Evolutionary conservation across 192 early-diverging fungal genomes (phyloP), one percentile per base, ranked within the genome.

Genomic region (Jimgerdemannia flammicorona): DNA sequence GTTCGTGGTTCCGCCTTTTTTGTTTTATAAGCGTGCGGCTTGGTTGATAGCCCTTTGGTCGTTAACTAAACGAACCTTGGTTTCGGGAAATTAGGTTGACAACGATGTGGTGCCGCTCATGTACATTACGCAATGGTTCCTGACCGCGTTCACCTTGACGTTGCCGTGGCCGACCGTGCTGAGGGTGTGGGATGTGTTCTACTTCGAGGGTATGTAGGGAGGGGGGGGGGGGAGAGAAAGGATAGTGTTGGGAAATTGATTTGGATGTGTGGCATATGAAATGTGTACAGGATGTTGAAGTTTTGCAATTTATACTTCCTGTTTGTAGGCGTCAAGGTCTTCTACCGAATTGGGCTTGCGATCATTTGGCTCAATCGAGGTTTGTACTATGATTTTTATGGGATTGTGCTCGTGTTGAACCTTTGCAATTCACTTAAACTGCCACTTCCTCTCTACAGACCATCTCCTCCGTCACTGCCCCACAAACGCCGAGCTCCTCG

Each of bases 121-220:
- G 92, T 99, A 95, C 66, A 92, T 94, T 40, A 92, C 97, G 3
- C 92, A 93, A 43, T 99, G 97, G 97, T 97, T 98, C 72, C 83
- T 99, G 82, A 97, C 97, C 0, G 78, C 94, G 4, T 99, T 93
- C 73, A 98, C 95, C 3, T 85, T 92, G 84, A 83, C 91, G 17
- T 80, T 97, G 54, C 96, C 96, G 18, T 98, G 97, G 97, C 81
- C 87, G 3, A 88, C 95, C 3, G 95, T 93, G 3, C 82, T 98
- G 54, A 84, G 95, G 14, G 90, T 98, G 42, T 97, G 96, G 96
- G 97, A 98, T 83, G 91, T 95, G 80, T 94, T 98, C 70, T 88
- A 92, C 70, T 93, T 86, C 77, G 93, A 95, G 81, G 93, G 91
- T 75, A 75, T 69, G 74, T 59, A 14, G 14, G 14, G 49, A 29